A percentile compares a stretch with the other conserved stretches of the same genome.
Evolutionary conservation across 2,329 filamentous ascomycete genomes (phyloP).

Genomic region (Calonectria pteridis): DNA sequence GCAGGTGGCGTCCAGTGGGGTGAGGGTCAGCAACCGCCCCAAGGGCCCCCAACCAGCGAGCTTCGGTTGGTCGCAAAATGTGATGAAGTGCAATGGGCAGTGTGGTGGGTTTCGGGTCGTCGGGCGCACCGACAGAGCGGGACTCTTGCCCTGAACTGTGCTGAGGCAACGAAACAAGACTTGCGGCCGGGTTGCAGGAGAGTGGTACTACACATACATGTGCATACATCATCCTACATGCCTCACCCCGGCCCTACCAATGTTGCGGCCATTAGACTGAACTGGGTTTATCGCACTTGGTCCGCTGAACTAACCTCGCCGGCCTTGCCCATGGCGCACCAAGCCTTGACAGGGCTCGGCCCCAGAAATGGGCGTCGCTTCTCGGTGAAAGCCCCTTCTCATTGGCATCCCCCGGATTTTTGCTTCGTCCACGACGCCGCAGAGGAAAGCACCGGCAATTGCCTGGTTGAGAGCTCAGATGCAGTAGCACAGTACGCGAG

Average conservation of each 20-base stretch:
- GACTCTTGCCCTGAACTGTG: background rate
- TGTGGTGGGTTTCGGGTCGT: conserved; percentile 39
- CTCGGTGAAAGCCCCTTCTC: conserved; percentile 39
- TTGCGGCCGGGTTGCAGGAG: background rate
- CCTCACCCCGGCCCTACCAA: background rate
- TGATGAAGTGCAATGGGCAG: conserved; percentile 3
- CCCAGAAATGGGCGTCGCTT: conserved; percentile 38
- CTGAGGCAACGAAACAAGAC: background rate
- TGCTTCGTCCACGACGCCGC: conserved; percentile 8
- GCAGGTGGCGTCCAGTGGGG: conserved; percentile 12
- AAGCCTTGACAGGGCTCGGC: conserved; percentile 27
- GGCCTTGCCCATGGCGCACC: conserved; percentile 11
- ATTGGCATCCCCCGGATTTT: conserved; percentile 46
- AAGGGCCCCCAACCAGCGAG: background rate
- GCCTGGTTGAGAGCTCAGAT: background rate
- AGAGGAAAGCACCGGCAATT: background rate
- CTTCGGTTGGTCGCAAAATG: conserved; percentile 42
- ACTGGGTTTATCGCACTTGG: background rate
- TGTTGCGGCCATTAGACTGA: background rate
- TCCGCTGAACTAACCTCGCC: background rate
- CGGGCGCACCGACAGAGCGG: conserved; percentile 32
- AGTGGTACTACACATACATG: background rate
- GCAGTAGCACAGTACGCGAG: background rate
- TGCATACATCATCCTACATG: conserved; percentile 14
- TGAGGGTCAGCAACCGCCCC: background rate